Evolutionary conservation across 192 early-diverging fungal species (phyloP).

Genomic region (Backusella tuberculispora): DNA sequence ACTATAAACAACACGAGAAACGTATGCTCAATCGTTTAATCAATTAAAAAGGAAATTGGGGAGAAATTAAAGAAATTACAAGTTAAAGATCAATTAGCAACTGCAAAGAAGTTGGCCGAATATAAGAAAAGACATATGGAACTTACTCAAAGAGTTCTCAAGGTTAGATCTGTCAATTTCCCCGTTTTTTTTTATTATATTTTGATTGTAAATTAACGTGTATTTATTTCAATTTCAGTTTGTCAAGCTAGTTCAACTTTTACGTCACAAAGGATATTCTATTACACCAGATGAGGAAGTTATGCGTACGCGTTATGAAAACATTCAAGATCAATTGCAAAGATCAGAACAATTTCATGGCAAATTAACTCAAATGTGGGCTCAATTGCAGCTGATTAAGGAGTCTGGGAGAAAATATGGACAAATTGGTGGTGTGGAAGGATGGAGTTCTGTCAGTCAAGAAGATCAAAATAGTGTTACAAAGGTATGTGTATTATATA

Average conservation of each 20-base stretch:
- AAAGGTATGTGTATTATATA: constrained; percentile 29
- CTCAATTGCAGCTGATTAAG: constrained; percentile 74
- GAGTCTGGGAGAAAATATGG: constrained; percentile 49
- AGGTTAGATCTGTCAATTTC: constrained; percentile 40
- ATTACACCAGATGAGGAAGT: constrained; percentile 84
- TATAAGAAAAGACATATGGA: constrained; percentile 76
- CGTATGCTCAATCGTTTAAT: neutral
- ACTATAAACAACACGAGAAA: neutral
- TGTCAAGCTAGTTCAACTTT: constrained; percentile 66
- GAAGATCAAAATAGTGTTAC: constrained; percentile 21
- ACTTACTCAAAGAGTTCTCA: constrained; percentile 73
- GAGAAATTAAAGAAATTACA: constrained; percentile 32
- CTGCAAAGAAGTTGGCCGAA: constrained; percentile 71
- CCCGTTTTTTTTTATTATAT: neutral
- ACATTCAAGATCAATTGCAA: constrained; percentile 71
- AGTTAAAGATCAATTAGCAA: constrained; percentile 71
- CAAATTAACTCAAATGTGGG: constrained; percentile 82
- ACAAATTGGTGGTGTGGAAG: constrained; percentile 25
- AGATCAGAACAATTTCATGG: constrained; percentile 81
- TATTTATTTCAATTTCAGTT: constrained; percentile 6
- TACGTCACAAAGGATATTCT: constrained; percentile 80
- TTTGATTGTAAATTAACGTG: neutral
- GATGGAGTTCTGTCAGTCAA: constrained; percentile 23
- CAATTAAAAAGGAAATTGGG: constrained; percentile 22
- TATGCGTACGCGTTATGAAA: constrained; percentile 74